These are phyloP conservation scores for Penicillium paxilli DNA, from an alignment of 495 filamentous ascomycete species.

Conservation along the genomic window DNA sequence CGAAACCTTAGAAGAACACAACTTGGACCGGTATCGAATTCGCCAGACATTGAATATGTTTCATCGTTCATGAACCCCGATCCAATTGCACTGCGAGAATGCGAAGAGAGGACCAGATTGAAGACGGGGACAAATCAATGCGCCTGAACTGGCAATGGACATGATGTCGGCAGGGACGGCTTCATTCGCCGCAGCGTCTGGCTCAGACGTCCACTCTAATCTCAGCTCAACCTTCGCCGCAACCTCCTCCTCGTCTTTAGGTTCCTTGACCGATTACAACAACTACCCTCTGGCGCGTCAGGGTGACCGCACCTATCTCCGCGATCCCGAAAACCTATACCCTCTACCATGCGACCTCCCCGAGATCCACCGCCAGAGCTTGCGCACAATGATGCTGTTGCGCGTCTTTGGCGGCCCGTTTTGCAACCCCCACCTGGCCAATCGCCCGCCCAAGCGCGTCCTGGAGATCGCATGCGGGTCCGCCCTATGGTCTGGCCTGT, in stretches of 20 bases:
- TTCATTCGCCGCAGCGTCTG: conserved; percentile 34
- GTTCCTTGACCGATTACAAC: conserved; percentile 44
- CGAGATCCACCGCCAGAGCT: conserved; percentile 83
- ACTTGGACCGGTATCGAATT: background rate
- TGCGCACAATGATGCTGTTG: conserved; percentile 78
- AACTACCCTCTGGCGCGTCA: conserved; percentile 66
- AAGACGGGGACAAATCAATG: conserved; percentile 23
- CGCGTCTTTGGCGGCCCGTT: conserved; percentile 79
- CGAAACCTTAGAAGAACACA: background rate
- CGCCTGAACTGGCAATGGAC: conserved; percentile 29
- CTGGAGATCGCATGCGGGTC: conserved; percentile 88
- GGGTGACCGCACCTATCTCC: conserved; percentile 78
- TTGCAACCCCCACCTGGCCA: conserved; percentile 64
- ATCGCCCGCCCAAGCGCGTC: conserved; percentile 70
- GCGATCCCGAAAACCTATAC: conserved; percentile 72
- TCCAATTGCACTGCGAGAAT: conserved; percentile 31
- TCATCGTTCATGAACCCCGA: conserved; percentile 21
- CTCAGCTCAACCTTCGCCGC: conserved; percentile 39
- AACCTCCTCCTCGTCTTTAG: conserved; percentile 39
- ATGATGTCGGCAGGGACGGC: conserved; percentile 35
- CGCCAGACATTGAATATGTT: conserved; percentile 17
- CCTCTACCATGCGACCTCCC: conserved; percentile 85
- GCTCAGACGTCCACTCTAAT: conserved; percentile 42
- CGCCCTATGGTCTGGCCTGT: conserved; percentile 85
- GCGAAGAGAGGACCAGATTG: conserved; percentile 28